Evolutionary conservation across 129 eudicot genomes (phyloP), one percentile per base, ranked within the genome.

Genomic region (Flaveria robusta): DNA sequence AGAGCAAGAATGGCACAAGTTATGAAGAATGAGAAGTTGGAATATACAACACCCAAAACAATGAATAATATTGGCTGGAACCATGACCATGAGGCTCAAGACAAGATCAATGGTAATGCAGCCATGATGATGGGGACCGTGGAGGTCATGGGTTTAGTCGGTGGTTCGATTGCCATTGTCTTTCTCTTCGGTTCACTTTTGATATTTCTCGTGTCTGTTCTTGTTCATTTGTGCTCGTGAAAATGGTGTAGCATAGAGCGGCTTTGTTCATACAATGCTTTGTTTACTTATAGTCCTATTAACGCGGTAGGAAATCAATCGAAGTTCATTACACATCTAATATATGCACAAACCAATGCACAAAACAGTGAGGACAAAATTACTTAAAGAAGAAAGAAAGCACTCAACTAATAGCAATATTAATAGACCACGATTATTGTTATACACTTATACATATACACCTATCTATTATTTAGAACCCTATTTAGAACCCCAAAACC

Each of bases 1-100:
- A 76, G 77, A 75, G 77, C 49, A 22, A 81, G 85, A 81, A 81
- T 81, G 60, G 45, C 76, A 63, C 42, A 81, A 76, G 72, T 76
- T 54, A 70, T 47, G 85, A 81, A 52, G 74, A 76, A 81, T 41
- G 81, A 81, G 55, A 75, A 26, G 59, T 16, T 76, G 54, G 64
- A 50, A 50, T 64, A 63, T 75, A 76, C 24, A 15, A 9, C 72
- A 50, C 55, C 50, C 37, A 26, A 26, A 75, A 46, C 7, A 68
- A 81, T 37, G 22, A 69, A 70, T 47, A 51, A 34, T 46, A 60
- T 22, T 31, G 71, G 56, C 3, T 75, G 79, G 76, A 59, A 59
- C 23, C 52, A 50, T n/a, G 39, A 13, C 5, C 9, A 69, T 59
- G 76, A 45, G 47, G 19, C 49, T 58, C 76, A 27, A 46, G 43